Conservation (phyloP, 441 rosid genomes). For the Gossypium laxum region DNA sequence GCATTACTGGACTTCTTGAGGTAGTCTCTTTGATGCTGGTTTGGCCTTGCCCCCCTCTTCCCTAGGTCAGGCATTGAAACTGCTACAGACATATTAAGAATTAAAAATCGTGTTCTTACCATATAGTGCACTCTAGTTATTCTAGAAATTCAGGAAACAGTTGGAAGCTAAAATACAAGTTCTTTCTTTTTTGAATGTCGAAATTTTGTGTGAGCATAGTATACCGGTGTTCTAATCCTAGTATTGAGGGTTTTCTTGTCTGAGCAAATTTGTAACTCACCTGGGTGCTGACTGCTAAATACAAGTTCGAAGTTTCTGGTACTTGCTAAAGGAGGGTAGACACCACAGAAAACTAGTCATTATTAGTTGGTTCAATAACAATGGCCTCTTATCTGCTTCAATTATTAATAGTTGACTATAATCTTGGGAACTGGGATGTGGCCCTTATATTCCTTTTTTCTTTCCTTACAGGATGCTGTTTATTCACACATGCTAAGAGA, state of each 20-base stretch:
- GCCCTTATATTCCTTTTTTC: neutral
- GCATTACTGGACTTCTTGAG: conserved; percentile 66
- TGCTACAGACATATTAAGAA: neutral
- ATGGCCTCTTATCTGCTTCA: neutral
- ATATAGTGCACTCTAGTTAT: neutral
- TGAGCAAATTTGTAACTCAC: neutral
- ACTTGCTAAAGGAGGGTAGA: neutral
- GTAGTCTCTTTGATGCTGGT: conserved; percentile 28
- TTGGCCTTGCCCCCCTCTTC: neutral
- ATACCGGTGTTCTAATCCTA: neutral
- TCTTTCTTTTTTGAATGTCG: neutral
- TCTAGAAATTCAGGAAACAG: neutral
- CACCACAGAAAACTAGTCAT: neutral
- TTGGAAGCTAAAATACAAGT: no score
- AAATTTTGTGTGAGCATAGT: neutral
- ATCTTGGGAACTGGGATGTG: neutral
- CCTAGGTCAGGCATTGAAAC: neutral
- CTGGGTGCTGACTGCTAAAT: neutral
- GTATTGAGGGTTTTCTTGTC: neutral
- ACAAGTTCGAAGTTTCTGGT: neutral
- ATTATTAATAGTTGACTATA: neutral
- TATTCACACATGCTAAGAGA: neutral
- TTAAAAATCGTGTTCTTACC: neutral
- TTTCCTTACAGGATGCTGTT: neutral
- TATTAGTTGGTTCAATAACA: neutral